phyloP scores from a whole-genome alignment of 2,329 filamentous ascomycete species.

The Trichothecium roseum region DNA sequence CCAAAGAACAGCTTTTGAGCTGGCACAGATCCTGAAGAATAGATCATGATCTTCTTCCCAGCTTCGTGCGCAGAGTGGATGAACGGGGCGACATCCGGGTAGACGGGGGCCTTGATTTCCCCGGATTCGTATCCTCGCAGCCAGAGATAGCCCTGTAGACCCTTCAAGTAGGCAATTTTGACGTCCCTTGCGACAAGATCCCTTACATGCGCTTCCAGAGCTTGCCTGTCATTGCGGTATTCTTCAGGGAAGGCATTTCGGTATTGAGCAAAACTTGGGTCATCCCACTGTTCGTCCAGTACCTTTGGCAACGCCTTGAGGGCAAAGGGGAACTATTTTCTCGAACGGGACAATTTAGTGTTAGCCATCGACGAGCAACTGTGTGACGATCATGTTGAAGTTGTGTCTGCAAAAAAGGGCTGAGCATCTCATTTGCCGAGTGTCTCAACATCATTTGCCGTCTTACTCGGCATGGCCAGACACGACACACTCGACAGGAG shows the following conservation, averaged over 20 bases:
- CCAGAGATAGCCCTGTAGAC: slow-evolving; percentile 73
- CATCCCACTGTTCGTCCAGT: slow-evolving; percentile 57
- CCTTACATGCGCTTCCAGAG: slow-evolving; percentile 55
- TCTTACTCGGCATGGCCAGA: neutral
- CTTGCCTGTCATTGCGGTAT: slow-evolving; percentile 44
- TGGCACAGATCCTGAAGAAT: slow-evolving; percentile 70
- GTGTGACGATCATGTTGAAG: neutral
- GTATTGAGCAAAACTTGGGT: slow-evolving; percentile 53
- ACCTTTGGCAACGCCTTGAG: slow-evolving; percentile 54
- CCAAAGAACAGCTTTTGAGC: slow-evolving; percentile 74
- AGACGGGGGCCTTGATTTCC: slow-evolving; percentile 61
- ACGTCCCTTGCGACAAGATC: slow-evolving; percentile 63
- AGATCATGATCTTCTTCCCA: slow-evolving; percentile 58
- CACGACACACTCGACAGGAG: neutral
- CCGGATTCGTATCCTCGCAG: slow-evolving; percentile 61
- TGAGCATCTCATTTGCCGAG: too few relatives aligned
- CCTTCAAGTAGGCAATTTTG: slow-evolving; percentile 69
- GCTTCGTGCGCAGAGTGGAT: slow-evolving; percentile 47
- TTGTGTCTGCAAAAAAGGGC: neutral
- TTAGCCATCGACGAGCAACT: too few relatives aligned
- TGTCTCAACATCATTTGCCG: too few relatives aligned
- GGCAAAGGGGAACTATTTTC: slow-evolving; percentile 63
- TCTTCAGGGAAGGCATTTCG: slow-evolving; percentile 61
- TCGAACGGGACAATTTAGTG: too few relatives aligned
- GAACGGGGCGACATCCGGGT: slow-evolving; percentile 59